A percentile compares a stretch with the other conserved stretches of the same genome.
phyloP scores from a whole-genome alignment of 768 basidiomycete species.

The Galerina marginata region DNA sequence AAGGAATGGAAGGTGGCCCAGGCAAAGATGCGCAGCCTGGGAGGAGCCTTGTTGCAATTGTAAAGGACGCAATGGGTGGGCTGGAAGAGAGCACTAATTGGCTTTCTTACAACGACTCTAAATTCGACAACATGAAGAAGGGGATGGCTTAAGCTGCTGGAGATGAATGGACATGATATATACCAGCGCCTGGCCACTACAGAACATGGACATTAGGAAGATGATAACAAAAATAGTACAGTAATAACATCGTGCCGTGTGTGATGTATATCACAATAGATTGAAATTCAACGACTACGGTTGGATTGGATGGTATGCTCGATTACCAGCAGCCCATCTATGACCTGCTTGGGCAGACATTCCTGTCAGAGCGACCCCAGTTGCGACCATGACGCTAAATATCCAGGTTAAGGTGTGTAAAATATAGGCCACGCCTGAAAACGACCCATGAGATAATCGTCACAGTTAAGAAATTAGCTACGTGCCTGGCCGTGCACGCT shows the following conservation, averaged over 20 bases:
- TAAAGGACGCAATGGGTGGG: conserved; percentile 79
- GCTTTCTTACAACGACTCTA: conserved; percentile 76
- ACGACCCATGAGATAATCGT: background rate
- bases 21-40: conserved; percentile 80
- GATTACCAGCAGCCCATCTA: conserved; percentile 79
- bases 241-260: no score
- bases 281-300: conserved; percentile 3
- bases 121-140: conserved; percentile 79
- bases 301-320: conserved; percentile 58
- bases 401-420: conserved; percentile 69
- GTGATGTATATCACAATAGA: no score
- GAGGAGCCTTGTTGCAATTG: conserved; percentile 70
- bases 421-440: conserved; percentile 62
- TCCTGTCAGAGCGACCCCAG: conserved; percentile 66
- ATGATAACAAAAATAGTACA: no score
- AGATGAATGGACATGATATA: background rate
- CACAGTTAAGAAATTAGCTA: background rate
- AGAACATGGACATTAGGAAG: no score
- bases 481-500: conserved; percentile 65
- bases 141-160: conserved; percentile 55
- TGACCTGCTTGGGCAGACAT: conserved; percentile 64
- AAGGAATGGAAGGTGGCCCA: conserved; percentile 74
- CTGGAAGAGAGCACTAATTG: conserved; percentile 79
- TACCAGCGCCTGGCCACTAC: no score
- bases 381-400: conserved; percentile 52